Conservation (phyloP, 1,284 basidiomycete species). For the Ustilago esculenta region DNA sequence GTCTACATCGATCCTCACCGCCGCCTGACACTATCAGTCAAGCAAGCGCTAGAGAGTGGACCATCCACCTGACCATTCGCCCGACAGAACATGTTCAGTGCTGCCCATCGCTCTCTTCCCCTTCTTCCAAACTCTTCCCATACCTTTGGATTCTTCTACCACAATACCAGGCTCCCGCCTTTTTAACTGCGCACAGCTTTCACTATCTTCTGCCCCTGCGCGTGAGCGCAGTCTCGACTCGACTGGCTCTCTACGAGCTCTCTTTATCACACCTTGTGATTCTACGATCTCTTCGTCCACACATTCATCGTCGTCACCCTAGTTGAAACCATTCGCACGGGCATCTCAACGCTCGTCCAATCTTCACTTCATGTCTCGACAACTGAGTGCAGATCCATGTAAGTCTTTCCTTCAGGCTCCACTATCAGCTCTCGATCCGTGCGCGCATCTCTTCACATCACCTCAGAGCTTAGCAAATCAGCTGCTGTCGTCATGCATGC, state of each 20-base stretch:
- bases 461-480: too few relatives aligned
- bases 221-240: slow-evolving; percentile 7
- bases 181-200: slow-evolving; percentile 12
- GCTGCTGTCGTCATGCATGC: too few relatives aligned
- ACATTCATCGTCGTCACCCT: neutral
- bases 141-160: slow-evolving; percentile 51
- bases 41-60: slow-evolving; percentile 39
- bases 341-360: slow-evolving; percentile 23
- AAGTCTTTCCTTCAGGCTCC: slow-evolving; percentile 12
- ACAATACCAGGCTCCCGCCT: slow-evolving; percentile 33
- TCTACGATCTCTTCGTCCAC: neutral
- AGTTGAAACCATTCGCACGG: slow-evolving; percentile 2
- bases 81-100: slow-evolving; percentile 47
- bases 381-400: slow-evolving; percentile 40
- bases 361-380: slow-evolving; percentile 44
- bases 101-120: slow-evolving; percentile 46
- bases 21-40: slow-evolving; percentile 22
- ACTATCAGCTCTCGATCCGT: neutral
- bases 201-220: neutral
- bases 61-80: slow-evolving; percentile 28
- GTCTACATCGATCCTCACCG: neutral
- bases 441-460: too few relatives aligned
- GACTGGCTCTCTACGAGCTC: slow-evolving; percentile 4
- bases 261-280: neutral
- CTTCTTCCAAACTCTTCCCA: slow-evolving; percentile 51